A percentile compares a stretch with the other conserved stretches of the same genome.
phyloP scores from a whole-genome alignment of 2,329 filamentous ascomycete species.

The Cladophialophora immunda region DNA sequence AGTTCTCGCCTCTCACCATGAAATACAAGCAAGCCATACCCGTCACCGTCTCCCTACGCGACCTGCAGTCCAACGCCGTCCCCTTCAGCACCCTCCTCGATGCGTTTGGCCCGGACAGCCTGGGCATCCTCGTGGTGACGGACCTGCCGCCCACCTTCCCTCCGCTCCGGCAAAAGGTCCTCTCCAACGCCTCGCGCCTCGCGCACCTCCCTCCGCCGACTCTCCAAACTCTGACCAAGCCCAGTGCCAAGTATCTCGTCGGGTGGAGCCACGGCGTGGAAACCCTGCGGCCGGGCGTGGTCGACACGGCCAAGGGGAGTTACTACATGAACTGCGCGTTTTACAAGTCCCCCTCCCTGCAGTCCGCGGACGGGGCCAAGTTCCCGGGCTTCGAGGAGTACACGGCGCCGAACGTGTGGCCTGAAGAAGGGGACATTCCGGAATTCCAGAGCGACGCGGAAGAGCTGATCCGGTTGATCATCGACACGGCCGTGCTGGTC shows the following conservation, averaged over 20 bases:
- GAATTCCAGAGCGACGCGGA: constrained; percentile 79
- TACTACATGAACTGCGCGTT: constrained; percentile 72
- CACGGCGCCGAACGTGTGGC: constrained; percentile 90
- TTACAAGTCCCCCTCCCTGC: constrained; percentile 51
- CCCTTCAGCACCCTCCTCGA: constrained; percentile 58
- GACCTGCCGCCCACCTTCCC: constrained; percentile 78
- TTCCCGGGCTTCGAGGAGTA: constrained; percentile 78
- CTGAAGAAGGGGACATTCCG: constrained; percentile 67
- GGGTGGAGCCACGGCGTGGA: constrained; percentile 73
- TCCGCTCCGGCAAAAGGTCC: constrained; percentile 73
- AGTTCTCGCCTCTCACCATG: constrained; percentile 11
- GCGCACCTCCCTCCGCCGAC: constrained; percentile 78
- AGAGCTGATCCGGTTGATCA: constrained; percentile 81
- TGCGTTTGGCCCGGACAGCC: constrained; percentile 88
- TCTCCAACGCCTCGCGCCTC: constrained; percentile 89
- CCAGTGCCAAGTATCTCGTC: constrained; percentile 65
- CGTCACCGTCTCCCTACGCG: constrained; percentile 37
- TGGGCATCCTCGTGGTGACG: constrained; percentile 93
- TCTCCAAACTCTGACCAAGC: constrained; percentile 62
- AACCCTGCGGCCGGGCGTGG: constrained; percentile 67
- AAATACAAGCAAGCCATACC: constrained; percentile 35
- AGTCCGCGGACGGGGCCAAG: constrained; percentile 43
- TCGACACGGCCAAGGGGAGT: constrained; percentile 70
- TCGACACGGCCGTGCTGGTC: constrained; percentile 87
- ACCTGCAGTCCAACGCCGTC: constrained; percentile 43